Percentiles rank a stretch among this genome's conserved stretches.
These are phyloP conservation scores for Eucalyptus sideroxylon DNA, from an alignment of 345 rosid species.

Conservation along the genomic window DNA sequence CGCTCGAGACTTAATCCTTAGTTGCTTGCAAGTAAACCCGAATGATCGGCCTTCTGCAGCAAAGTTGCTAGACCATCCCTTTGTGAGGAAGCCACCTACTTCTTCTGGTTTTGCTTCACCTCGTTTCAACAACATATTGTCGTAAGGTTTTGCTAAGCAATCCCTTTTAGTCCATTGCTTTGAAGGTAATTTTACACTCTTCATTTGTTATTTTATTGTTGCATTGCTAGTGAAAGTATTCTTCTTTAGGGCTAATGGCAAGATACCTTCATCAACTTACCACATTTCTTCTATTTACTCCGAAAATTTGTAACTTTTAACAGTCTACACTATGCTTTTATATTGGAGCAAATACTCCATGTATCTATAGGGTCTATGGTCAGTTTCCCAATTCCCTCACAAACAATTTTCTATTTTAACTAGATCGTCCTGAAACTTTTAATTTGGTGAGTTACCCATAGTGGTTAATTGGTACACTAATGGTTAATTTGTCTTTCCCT, in stretches of 20 bases:
- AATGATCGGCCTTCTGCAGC: background rate
- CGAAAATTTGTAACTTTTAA: background rate
- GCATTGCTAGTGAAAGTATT: background rate
- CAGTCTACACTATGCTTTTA: background rate
- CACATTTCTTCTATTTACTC: background rate
- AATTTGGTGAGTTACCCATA: background rate
- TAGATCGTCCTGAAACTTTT: background rate
- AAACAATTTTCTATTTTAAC: background rate
- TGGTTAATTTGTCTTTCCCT: background rate
- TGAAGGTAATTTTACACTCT: background rate
- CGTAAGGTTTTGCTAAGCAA: background rate
- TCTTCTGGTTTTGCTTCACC: background rate
- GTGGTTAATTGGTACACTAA: background rate
- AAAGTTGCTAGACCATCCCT: background rate
- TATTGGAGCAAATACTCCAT: background rate
- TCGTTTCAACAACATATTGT: background rate
- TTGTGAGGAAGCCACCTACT: background rate
- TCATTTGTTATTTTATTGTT: background rate
- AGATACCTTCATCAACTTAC: background rate
- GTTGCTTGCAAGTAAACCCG: conserved; percentile 1
- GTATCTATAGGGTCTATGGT: background rate
- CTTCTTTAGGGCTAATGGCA: background rate
- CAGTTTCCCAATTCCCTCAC: background rate
- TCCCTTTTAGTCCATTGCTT: background rate
- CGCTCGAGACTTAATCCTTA: background rate